These are phyloP conservation scores for Peronospora tabacina DNA, from an alignment of 352 stramenopile species.

Conservation along the genomic window DNA sequence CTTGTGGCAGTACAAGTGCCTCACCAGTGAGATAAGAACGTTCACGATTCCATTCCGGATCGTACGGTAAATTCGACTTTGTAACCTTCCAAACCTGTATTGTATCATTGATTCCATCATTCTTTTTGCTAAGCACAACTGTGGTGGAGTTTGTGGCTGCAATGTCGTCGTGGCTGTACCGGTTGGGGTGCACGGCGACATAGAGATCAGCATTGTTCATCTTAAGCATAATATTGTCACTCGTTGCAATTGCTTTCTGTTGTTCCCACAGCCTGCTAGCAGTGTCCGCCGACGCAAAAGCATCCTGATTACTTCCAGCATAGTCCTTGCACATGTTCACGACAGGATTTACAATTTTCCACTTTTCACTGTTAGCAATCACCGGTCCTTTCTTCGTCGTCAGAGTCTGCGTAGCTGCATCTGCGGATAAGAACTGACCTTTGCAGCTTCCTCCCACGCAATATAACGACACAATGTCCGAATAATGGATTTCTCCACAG, in stretches of 20 bases:
- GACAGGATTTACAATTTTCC: constrained; percentile 56
- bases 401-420: constrained; percentile 45
- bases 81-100: constrained; percentile 77
- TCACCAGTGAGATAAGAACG: constrained; percentile 73
- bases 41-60: constrained; percentile 79
- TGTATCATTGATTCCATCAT: constrained; percentile 40
- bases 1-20: constrained; percentile 44
- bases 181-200: constrained; percentile 30
- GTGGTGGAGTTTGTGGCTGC: constrained; percentile 3
- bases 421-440: constrained; percentile 66
- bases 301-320: constrained; percentile 25
- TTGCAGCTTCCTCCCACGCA: constrained; percentile 59
- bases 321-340: constrained; percentile 19
- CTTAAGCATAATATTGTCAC: constrained; percentile 68
- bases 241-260: constrained; percentile 56
- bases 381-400: constrained; percentile 67
- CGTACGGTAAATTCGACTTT: constrained; percentile 82
- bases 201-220: constrained; percentile 55
- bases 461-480: constrained; percentile 70
- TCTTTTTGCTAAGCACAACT: constrained; percentile 43
- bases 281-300: constrained; percentile 36
- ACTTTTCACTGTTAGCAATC: constrained; percentile 76
- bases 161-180: constrained; percentile 15
- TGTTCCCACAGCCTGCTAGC: constrained; percentile 45
- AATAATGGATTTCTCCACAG: constrained; percentile 62